These are phyloP conservation scores for Suillus weaverae DNA, from an alignment of 768 basidiomycete genomes.

Conservation along the genomic window DNA sequence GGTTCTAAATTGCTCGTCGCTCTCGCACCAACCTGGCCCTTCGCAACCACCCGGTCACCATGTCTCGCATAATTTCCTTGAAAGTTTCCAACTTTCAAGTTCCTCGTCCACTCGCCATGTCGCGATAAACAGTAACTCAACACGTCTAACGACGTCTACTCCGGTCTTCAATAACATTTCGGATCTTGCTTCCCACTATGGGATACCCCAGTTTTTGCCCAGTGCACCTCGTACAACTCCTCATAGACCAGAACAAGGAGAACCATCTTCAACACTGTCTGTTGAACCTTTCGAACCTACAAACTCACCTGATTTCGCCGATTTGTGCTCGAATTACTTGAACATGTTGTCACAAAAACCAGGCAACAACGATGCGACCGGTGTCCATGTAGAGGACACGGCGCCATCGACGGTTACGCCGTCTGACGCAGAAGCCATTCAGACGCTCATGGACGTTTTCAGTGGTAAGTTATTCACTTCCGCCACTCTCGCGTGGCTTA, in stretches of 20 bases:
- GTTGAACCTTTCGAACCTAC: slow-evolving; percentile 25
- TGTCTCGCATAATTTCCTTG: slow-evolving; percentile 41
- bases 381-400: slow-evolving; percentile 32
- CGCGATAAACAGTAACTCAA: slow-evolving; percentile 50
- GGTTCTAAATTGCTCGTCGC: slow-evolving; percentile 48
- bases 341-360: slow-evolving; percentile 63
- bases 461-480: slow-evolving; percentile 30
- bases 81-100: slow-evolving; percentile 57
- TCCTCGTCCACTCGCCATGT: slow-evolving; percentile 51
- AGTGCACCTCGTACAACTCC: slow-evolving; percentile 63
- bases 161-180: slow-evolving; percentile 63
- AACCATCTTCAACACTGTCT: slow-evolving; percentile 27
- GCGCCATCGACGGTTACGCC: slow-evolving; percentile 25
- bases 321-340: slow-evolving; percentile 62
- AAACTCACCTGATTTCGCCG: slow-evolving; percentile 39
- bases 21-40: slow-evolving; percentile 38
- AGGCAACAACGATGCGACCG: slow-evolving; percentile 35
- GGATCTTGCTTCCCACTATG: slow-evolving; percentile 77
- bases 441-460: slow-evolving; percentile 40
- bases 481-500: accelerated
- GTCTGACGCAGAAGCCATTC: slow-evolving; percentile 33
- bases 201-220: slow-evolving; percentile 71
- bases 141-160: slow-evolving; percentile 68
- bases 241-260: slow-evolving; percentile 37
- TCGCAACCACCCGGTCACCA: slow-evolving; percentile 41